These are phyloP conservation scores for Fusarium nisikadoi DNA, from an alignment of 2,329 filamentous ascomycete genomes.

Conservation along the genomic window DNA sequence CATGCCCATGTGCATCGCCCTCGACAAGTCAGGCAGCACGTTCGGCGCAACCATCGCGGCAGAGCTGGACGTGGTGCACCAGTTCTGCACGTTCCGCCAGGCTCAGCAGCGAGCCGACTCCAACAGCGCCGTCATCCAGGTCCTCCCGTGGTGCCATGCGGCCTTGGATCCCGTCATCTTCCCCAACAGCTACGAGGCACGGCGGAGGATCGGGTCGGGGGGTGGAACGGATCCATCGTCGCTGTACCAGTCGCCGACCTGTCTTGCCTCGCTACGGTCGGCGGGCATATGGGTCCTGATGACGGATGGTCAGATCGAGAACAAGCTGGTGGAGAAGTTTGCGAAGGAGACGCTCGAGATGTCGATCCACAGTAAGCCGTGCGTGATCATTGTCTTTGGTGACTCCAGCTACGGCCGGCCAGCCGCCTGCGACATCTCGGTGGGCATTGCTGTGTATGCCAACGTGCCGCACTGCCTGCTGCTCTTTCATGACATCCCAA, in stretches of 20 bases:
- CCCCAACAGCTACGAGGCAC: background rate
- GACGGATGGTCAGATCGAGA: background rate
- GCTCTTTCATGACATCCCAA: background rate
- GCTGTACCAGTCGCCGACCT: background rate
- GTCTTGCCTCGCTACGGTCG: background rate
- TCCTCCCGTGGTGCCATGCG: background rate
- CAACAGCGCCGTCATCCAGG: background rate
- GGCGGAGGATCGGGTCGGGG: background rate
- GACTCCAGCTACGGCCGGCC: background rate
- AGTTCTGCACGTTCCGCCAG: background rate
- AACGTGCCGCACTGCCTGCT: background rate
- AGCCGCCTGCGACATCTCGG: background rate
- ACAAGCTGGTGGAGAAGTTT: background rate
- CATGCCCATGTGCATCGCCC: background rate
- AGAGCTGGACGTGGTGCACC: background rate
- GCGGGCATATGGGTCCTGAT: background rate
- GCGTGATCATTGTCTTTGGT: background rate
- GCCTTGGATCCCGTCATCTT: background rate
- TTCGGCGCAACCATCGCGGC: background rate
- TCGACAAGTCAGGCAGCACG: background rate
- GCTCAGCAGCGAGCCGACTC: background rate
- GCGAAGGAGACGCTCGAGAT: background rate
- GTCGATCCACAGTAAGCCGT: background rate
- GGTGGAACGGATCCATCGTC: background rate
- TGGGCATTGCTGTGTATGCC: background rate